These are phyloP conservation scores for Tricholoma hemisulphureum DNA, from an alignment of 768 basidiomycete genomes.

Conservation along the genomic window DNA sequence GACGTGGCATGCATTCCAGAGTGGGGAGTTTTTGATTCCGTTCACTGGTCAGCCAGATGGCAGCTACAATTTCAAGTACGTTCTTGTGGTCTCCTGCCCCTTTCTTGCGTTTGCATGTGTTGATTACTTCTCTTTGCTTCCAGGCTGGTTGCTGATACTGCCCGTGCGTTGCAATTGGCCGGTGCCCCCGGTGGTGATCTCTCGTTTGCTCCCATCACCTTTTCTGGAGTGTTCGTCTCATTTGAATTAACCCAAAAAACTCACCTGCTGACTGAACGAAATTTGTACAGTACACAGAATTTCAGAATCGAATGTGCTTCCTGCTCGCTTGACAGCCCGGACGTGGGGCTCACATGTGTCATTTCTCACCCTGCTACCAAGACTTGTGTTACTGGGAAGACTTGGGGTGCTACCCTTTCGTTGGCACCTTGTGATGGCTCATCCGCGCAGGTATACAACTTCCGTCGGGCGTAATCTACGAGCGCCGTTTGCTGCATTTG, in stretches of 20 bases:
- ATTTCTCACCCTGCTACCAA: constrained; percentile 1
- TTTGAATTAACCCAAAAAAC: not conserved
- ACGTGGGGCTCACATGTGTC: not conserved
- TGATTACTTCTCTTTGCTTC: not conserved
- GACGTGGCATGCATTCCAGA: not conserved
- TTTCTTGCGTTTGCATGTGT: not conserved
- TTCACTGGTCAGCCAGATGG: constrained; percentile 1
- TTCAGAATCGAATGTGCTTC: not conserved
- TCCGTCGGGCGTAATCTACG: not conserved
- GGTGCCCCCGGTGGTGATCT: not conserved
- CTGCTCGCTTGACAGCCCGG: not conserved
- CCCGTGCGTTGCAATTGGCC: not conserved
- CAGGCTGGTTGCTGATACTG: constrained; percentile 3
- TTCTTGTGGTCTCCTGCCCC: not conserved
- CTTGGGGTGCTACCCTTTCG: not conserved
- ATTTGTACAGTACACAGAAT: not conserved
- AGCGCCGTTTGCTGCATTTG: no score
- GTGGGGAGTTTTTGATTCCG: constrained; percentile 3
- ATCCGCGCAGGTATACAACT: not conserved
- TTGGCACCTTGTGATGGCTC: constrained; percentile 3
- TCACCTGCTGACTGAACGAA: not conserved
- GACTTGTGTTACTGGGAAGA: constrained; percentile 3
- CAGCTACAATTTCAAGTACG: constrained; percentile 7
- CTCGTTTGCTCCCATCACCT: not conserved
- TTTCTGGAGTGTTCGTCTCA: constrained; percentile 1